Percentiles rank a stretch among this genome's conserved stretches.
Conservation (phyloP, 352 stramenopile genomes). For the Globisporangium splendens region DNA sequence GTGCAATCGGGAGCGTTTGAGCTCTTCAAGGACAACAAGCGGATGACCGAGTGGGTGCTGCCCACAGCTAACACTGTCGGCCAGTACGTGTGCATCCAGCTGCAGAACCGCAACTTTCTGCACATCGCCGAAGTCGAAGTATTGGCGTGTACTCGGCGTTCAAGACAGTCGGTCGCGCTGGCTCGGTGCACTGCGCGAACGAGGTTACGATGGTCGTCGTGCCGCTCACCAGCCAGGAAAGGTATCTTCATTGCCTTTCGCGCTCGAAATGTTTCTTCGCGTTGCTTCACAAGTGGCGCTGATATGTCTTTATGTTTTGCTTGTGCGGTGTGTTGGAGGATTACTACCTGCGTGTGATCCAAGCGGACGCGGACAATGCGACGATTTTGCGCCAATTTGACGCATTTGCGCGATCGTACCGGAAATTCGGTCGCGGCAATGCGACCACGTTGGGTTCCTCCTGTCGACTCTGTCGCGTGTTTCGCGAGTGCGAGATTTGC, state of each 20-base stretch:
- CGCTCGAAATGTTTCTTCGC: neutral
- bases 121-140: conserved; percentile 91
- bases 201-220: conserved; percentile 89
- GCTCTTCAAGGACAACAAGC: conserved; percentile 69
- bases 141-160: conserved; percentile 84
- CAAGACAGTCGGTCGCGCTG: conserved; percentile 81
- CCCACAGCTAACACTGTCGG: conserved; percentile 80
- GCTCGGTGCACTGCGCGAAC: conserved; percentile 73
- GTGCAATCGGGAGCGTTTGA: conserved; percentile 74
- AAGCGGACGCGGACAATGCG: conserved; percentile 88
- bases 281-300: no score
- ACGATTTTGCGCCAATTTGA: conserved; percentile 89
- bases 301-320: no score
- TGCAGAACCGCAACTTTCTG: conserved; percentile 88
- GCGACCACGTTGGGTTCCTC: conserved; percentile 14
- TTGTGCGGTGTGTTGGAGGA: conserved; percentile 48
- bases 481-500: conserved; percentile 86
- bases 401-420: conserved; percentile 79
- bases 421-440: conserved; percentile 60
- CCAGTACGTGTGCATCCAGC: conserved; percentile 82
- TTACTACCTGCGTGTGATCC: conserved; percentile 87
- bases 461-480: conserved; percentile 83
- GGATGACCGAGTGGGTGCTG: conserved; percentile 87
- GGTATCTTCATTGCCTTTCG: conserved; percentile 22
- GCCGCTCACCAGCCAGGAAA: conserved; percentile 54